These are phyloP conservation scores for Ogataea parapolymorpha DNA, from an alignment of 805 yeast genomes.

Conservation along the genomic window DNA sequence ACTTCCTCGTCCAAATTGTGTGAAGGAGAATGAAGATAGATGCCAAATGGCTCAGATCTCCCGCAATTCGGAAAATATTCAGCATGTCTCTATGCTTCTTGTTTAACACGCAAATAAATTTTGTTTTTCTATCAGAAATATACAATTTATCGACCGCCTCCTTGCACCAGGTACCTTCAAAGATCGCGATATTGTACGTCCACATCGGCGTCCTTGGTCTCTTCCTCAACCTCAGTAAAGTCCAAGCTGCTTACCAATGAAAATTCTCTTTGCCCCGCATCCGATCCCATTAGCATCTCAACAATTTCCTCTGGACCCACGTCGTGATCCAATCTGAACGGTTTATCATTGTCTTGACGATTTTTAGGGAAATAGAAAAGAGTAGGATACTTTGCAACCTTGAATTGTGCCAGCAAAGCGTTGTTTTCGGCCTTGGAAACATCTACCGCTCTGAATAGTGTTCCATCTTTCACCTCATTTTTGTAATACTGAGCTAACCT, in stretches of 20 bases:
- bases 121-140: not conserved
- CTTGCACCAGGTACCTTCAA: slow-evolving; percentile 3
- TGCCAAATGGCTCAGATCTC: slow-evolving; percentile 80
- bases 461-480: slow-evolving; percentile 19
- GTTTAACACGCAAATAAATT: slow-evolving; percentile 7
- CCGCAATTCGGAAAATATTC: slow-evolving; percentile 42
- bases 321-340: slow-evolving; percentile 19
- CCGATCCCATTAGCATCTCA: slow-evolving; percentile 29
- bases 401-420: slow-evolving; percentile 26
- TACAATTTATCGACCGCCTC: not conserved
- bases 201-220: slow-evolving; percentile 21
- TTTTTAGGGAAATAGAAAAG: slow-evolving; percentile 24
- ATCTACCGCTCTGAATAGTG: slow-evolving; percentile 34
- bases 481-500: slow-evolving; percentile 27
- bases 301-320: slow-evolving; percentile 28
- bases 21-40: slow-evolving; percentile 74
- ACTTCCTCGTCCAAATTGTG: slow-evolving; percentile 58
- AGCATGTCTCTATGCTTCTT: slow-evolving; percentile 22
- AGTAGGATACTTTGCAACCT: slow-evolving; percentile 33
- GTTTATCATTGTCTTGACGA: slow-evolving; percentile 13
- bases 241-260: slow-evolving; percentile 29
- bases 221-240: slow-evolving; percentile 16
- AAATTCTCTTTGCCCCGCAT: slow-evolving; percentile 29
- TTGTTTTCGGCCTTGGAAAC: slow-evolving; percentile 27
- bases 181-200: slow-evolving; percentile 19